Base-by-base conservation (phyloP, 306 rosid species). In the Trichosanthes cucumerina region DNA sequence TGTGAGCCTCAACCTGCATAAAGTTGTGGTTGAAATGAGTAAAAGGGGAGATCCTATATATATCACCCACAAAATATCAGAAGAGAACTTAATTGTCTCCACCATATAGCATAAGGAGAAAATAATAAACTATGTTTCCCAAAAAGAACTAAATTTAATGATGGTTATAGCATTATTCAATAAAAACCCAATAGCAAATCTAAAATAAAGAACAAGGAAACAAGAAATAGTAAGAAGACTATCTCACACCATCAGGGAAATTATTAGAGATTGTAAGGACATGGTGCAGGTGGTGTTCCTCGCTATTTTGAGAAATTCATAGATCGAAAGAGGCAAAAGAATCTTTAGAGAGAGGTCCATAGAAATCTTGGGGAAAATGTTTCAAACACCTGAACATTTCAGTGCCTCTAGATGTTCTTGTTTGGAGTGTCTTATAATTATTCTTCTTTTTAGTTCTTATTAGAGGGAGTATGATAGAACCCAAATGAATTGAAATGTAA, bases 1-100 rank as follows among this genome's bases (percentile, higher is more conserved):
- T 88, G 70, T 86, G 83, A 70, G 81, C 66, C 69, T 92, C 96
- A 60, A 92, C 96, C 98, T 93, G 81, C 71, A 83, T 14, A 72
- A 79, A 46, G 62, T 79, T 53, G 26, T 21, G 56, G n/a, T 31
- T 81, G 7, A 80, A 68, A 41, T 43, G 76, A 74, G 24, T 34
- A 81, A 65, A 79, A 12, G 64, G 36, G 23, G 43, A 58, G 36
- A 75, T 79, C 68, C 58, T 77, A 14, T 9, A 78, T 2, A 33
- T n/a, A 23, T 14, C 3, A 73, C 26, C 46, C 18, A 62, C 41
- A 39, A 49, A 47, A 14, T 50, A 71, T 58, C 50, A 63, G 34
- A 50, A 74, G 63, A 14, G 34, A 34, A 16, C 2, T 63, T 38
- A 33, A 33, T 33, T 63, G 43, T 31, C 1, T 62, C 41, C 41